Evolutionary conservation across 2,329 filamentous ascomycete species (phyloP).

Genomic region (Penicillium paneum): DNA sequence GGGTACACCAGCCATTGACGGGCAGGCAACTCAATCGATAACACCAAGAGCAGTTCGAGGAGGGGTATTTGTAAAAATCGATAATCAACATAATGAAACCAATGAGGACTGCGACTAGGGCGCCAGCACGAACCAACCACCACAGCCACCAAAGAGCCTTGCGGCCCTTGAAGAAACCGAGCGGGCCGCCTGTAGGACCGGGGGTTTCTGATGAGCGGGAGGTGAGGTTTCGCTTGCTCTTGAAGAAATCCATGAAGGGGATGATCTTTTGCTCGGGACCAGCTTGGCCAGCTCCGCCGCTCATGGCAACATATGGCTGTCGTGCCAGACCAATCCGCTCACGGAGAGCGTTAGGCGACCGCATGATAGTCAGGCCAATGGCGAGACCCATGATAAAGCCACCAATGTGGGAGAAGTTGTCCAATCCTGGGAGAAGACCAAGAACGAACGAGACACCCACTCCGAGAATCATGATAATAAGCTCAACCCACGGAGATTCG

Average conservation of each 20-base stretch:
- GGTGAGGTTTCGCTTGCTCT: constrained; percentile 56
- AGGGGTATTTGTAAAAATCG: constrained; percentile 80
- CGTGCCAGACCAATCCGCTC: constrained; percentile 67
- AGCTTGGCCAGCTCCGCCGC: constrained; percentile 44
- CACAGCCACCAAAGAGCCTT: constrained; percentile 96
- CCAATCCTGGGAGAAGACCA: constrained; percentile 83
- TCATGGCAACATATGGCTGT: constrained; percentile 68
- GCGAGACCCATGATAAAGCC: constrained; percentile 90
- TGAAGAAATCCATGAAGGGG: constrained; percentile 49
- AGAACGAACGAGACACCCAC: constrained; percentile 87
- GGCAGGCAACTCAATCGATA: constrained; percentile 86
- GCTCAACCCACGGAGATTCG: constrained; percentile 70
- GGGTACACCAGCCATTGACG: constrained; percentile 46
- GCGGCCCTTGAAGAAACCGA: constrained; percentile 84
- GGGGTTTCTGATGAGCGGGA: constrained; percentile 8
- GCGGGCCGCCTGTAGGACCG: constrained; percentile 15
- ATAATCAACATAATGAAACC: constrained; percentile 82
- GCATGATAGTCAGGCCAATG: constrained; percentile 80
- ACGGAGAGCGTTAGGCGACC: constrained; percentile 78
- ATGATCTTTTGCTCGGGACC: constrained; percentile 41
- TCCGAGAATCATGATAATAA: constrained; percentile 83
- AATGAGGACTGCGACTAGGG: constrained; percentile 74
- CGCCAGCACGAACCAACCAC: constrained; percentile 82
- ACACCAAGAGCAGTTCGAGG: constrained; percentile 79
- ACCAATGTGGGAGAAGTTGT: constrained; percentile 97